These are phyloP conservation scores for Geotrichum klebahnii DNA, from an alignment of 1,139 yeast species.

Conservation along the genomic window DNA sequence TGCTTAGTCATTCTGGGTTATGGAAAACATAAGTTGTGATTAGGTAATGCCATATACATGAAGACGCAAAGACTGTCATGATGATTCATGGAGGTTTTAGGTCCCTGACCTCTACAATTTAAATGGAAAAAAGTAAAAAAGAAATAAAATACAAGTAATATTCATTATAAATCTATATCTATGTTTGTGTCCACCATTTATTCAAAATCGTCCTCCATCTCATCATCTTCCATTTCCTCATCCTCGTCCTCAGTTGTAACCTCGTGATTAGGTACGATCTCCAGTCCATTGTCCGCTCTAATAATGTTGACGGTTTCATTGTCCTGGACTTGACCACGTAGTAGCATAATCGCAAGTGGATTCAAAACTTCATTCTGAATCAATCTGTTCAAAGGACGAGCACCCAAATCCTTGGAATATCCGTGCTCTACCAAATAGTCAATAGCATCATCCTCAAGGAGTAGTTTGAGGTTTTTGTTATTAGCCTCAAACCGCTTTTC, in stretches of 20 bases:
- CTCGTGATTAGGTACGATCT: constrained; percentile 82
- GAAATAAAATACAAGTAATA: too few relatives aligned
- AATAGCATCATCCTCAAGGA: constrained; percentile 66
- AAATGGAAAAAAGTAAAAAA: too few relatives aligned
- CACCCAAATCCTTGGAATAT: constrained; percentile 89
- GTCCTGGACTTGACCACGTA: constrained; percentile 81
- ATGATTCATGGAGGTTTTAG: too few relatives aligned
- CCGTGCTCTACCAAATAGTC: constrained; percentile 72
- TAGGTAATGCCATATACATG: too few relatives aligned
- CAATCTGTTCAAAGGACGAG: constrained; percentile 91
- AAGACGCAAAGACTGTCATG: not conserved
- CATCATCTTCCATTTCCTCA: constrained; percentile 6
- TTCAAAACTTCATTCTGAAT: constrained; percentile 80
- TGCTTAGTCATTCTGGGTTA: not conserved
- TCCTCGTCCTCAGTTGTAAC: not conserved
- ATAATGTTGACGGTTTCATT: constrained; percentile 75
- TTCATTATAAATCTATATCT: not conserved
- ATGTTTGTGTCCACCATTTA: too few relatives aligned
- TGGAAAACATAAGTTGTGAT: not conserved
- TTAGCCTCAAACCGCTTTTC: constrained; percentile 77
- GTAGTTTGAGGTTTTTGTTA: constrained; percentile 68
- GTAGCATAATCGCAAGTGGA: constrained; percentile 77
- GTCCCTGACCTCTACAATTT: too few relatives aligned
- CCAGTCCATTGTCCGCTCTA: constrained; percentile 56
- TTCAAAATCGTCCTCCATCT: constrained; percentile 2